Base-by-base conservation (phyloP, 768 basidiomycete species). In the Boletus rex-veris region DNA sequence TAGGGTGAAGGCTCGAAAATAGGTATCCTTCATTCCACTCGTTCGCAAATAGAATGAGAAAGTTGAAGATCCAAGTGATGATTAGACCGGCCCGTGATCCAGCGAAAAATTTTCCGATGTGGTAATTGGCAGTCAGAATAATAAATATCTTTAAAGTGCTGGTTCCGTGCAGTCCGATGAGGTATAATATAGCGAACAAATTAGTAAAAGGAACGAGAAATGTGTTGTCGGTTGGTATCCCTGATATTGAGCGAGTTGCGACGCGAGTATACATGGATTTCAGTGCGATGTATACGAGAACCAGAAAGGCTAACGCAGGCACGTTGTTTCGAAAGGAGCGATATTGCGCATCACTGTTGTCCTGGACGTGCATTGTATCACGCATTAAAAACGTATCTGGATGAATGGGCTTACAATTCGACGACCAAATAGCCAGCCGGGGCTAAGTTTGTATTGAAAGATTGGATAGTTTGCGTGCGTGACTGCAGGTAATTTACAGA, bases 281-380 rank as follows among this genome's bases (percentile, higher is more conserved):
- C 47, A 81, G 58, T 21, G 70, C 57, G 18, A 93, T 72, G 66
- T 87, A 88, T n/a, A 77, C 61, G 26, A 72, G 53, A 15, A 75
- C 72, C 28, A 90, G 74, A 39, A 67, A 39, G 36, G 63, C 24
- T 5, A 98, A 78, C 6, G 84, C 69, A 6, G 86, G 81, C 43
- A 98, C 66, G 66, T 93, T 91, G 61, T 80, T 77, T 37, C 97
- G 82, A 71, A 99, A 97, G 4, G 84, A 80, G 24, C 88, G 87
- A 67, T 94, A 98, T 74, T 98, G 97, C 0, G 78, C 74, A 64
- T 98, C 97, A 58, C 90, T 92, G 64, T 88, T 90, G 70, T 99
- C 97, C 96, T 98, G 58, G 10, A 35, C 45, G 36, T n/a, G 33
- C 2, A 28, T 46, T 39, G 26, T 9, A 44, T 36, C 35, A 24